Conservation (phyloP, 306 rosid species). For the Comarum palustre region DNA sequence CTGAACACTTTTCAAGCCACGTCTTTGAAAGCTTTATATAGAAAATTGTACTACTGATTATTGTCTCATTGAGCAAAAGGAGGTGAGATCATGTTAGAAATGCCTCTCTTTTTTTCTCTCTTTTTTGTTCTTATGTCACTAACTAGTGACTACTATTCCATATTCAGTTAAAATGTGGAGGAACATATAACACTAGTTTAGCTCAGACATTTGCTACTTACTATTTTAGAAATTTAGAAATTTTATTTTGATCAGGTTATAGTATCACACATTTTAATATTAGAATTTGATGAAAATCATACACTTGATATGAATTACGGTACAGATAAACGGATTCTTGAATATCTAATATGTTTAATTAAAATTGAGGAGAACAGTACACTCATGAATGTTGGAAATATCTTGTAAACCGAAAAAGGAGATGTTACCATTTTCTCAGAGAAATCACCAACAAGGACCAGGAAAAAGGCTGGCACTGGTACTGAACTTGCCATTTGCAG, state of each 20-base stretch:
- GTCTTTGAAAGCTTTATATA: background rate
- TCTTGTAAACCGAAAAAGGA: background rate
- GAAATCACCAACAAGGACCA: background rate
- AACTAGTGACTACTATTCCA: background rate
- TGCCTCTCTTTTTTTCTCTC: background rate
- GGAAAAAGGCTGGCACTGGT: background rate
- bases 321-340: background rate
- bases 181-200: background rate
- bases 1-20: background rate
- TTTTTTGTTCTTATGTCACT: too few species aligned
- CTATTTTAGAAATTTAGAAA: background rate
- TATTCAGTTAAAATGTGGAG: background rate
- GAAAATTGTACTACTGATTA: background rate
- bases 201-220: background rate
- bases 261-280: background rate
- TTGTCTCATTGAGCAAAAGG: background rate
- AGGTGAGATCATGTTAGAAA: background rate
- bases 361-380: background rate
- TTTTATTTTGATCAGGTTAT: too few species aligned
- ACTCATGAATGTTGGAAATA: background rate
- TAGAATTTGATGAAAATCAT: background rate
- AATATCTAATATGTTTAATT: background rate
- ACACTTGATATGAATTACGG: background rate
- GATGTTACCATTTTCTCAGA: background rate
- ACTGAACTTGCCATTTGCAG: background rate